Evolutionary conservation across 345 rosid species (phyloP).

Genomic region (Moringa oleifera): DNA sequence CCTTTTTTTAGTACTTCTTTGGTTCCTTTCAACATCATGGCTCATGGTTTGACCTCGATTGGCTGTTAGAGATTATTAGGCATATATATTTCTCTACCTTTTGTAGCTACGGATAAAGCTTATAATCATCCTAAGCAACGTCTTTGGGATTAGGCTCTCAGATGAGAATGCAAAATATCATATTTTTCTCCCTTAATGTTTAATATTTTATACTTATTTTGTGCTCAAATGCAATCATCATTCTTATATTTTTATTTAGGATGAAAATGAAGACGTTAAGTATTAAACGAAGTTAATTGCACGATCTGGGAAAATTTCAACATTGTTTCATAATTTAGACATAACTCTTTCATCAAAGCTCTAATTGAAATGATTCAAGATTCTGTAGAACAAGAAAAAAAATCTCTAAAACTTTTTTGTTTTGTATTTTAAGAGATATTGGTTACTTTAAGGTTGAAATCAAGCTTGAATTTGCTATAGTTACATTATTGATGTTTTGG

Average conservation of each 20-base stretch:
- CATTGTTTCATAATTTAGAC: background rate
- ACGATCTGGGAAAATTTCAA: background rate
- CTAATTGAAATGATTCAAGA: constrained; percentile 1
- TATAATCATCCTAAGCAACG: no score
- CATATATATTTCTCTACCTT: no score
- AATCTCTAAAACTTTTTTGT: background rate
- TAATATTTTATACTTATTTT: constrained; percentile 1
- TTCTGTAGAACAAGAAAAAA: background rate
- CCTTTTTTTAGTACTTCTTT: no score
- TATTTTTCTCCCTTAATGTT: background rate
- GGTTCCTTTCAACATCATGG: no score
- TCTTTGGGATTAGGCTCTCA: no score
- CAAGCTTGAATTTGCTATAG: background rate
- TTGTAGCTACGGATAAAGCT: no score
- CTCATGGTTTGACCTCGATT: no score
- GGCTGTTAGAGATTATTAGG: no score
- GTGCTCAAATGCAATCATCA: background rate
- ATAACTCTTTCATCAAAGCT: background rate
- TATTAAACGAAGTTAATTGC: background rate
- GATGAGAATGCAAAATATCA: background rate
- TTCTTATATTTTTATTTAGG: background rate
- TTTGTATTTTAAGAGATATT: background rate
- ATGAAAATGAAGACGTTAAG: background rate
- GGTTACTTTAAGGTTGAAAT: background rate
- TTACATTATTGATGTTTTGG: background rate